Evolutionary conservation across 208 protist species (phyloP).

Genomic region (Vickermania ingenoplastis): DNA sequence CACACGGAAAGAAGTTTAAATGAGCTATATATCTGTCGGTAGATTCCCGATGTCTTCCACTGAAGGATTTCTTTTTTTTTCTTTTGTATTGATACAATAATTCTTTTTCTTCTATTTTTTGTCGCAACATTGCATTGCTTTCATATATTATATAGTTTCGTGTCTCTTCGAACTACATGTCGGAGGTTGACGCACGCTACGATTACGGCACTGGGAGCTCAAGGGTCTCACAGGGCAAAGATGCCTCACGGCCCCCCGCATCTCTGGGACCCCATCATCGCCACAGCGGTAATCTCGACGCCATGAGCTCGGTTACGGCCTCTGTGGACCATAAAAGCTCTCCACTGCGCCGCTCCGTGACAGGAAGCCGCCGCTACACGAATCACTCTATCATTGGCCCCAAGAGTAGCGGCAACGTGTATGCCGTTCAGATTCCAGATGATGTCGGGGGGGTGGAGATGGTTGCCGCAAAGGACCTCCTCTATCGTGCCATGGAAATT

Average conservation of each 20-base stretch:
- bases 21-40: neutral
- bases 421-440: constrained; percentile 46
- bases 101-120: neutral
- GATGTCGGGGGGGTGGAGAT: constrained; percentile 78
- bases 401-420: constrained; percentile 12
- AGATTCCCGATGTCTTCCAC: no score
- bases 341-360: neutral
- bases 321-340: neutral
- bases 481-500: constrained; percentile 33
- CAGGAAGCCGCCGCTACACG: neutral
- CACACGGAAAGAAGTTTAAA: neutral
- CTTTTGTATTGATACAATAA: no score
- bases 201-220: neutral
- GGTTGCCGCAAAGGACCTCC: constrained; percentile 30
- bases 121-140: neutral
- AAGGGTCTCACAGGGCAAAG: neutral
- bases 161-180: neutral
- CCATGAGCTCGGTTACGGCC: neutral
- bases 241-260: neutral
- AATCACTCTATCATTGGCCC: neutral
- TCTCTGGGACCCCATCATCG: neutral
- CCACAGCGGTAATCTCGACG: neutral
- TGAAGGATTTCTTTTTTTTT: no score
- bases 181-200: neutral
- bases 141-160: neutral